Conservation (phyloP, 768 basidiomycete species). For the Pholiota conissans region DNA sequence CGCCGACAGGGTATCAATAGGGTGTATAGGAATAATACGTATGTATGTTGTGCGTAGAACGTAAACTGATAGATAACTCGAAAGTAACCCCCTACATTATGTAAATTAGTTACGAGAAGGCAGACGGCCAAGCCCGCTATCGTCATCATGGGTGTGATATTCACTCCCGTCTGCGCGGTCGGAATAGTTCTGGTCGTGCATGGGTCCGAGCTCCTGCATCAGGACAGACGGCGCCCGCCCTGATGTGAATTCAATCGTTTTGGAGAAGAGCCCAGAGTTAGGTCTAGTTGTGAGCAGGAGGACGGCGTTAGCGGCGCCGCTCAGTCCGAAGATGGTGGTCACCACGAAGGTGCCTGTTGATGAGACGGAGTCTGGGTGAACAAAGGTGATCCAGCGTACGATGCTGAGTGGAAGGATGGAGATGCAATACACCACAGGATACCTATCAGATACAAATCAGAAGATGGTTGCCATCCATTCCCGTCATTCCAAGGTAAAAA, state of each 20-base stretch:
- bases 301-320: conserved; percentile 39
- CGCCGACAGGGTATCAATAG: background rate
- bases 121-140: conserved; percentile 12
- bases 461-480: background rate
- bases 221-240: conserved; percentile 13
- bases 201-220: background rate
- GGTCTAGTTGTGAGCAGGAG: conserved; percentile 37
- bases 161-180: background rate
- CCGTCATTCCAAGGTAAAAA: background rate
- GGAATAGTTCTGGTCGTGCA: background rate
- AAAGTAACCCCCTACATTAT: background rate
- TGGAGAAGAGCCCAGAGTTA: conserved; percentile 31
- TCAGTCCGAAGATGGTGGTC: conserved; percentile 34
- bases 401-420: conserved; percentile 39
- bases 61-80: background rate
- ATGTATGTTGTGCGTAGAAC: background rate
- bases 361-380: conserved; percentile 18
- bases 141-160: conserved; percentile 1
- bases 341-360: conserved; percentile 33
- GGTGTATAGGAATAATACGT: too few species aligned
- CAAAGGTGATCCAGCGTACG: conserved; percentile 38
- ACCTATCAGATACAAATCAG: conserved; percentile 20
- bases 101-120: conserved; percentile 8
- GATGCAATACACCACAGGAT: conserved; percentile 38
- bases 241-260: background rate